phyloP scores from a whole-genome alignment of 257 asterid genomes.

The Solanum lycopersicoides region DNA sequence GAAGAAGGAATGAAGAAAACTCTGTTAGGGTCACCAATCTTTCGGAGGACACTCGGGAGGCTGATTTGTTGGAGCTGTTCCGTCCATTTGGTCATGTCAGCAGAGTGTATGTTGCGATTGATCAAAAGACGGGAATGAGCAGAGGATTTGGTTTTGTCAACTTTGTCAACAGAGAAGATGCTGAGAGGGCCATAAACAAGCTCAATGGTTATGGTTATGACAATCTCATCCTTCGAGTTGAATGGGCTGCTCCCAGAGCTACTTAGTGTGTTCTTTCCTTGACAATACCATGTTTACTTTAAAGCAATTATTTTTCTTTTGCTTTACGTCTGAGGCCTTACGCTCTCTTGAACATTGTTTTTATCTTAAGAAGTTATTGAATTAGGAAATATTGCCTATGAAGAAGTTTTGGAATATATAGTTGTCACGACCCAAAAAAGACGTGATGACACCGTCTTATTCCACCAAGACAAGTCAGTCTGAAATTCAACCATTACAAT shows the following conservation, averaged over 20 bases:
- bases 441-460: too few species aligned
- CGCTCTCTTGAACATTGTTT: background rate
- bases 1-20: conserved; percentile 86
- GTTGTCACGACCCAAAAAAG: too few species aligned
- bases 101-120: conserved; percentile 76
- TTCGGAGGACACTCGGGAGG: conserved; percentile 90
- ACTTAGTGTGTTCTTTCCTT: conserved; percentile 18
- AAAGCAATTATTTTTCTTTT: background rate
- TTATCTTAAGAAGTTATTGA: background rate
- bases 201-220: conserved; percentile 92
- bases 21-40: conserved; percentile 89
- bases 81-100: conserved; percentile 78
- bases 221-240: conserved; percentile 87
- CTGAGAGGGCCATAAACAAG: conserved; percentile 87
- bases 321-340: background rate
- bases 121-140: conserved; percentile 74
- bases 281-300: background rate
- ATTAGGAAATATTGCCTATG: background rate
- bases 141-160: conserved; percentile 91
- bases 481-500: too few species aligned
- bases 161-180: conserved; percentile 78
- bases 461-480: too few species aligned
- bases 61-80: conserved; percentile 79
- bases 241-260: conserved; percentile 95
- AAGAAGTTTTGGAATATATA: background rate